These are phyloP conservation scores for Phalaenopsis aphrodite DNA, from an alignment of 106 monocot genomes.

Conservation along the genomic window DNA sequence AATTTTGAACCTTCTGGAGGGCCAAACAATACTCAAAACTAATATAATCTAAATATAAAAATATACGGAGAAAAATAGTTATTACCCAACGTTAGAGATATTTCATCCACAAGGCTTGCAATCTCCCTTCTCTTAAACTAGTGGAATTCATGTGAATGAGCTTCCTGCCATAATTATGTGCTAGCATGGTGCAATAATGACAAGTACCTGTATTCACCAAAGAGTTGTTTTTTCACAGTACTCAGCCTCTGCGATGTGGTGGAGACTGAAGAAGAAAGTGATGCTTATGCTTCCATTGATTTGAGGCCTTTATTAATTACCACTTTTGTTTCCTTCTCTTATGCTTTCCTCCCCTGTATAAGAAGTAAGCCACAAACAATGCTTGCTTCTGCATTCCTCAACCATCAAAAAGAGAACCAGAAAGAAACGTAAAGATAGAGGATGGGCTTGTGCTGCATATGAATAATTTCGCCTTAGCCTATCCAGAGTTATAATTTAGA, in stretches of 20 bases:
- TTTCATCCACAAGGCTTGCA: too few relatives aligned
- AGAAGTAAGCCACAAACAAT: constrained; percentile 1
- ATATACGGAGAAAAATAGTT: too few relatives aligned
- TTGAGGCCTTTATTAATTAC: constrained; percentile 2
- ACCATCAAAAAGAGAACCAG: not conserved
- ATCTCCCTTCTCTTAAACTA: not conserved
- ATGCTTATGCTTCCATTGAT: not conserved
- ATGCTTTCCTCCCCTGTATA: constrained; percentile 1
- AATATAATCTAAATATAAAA: too few relatives aligned
- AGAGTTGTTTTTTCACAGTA: constrained; percentile 1
- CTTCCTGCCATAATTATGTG: not conserved
- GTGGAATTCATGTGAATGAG: not conserved
- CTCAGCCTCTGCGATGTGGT: not conserved
- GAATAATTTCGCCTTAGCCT: not conserved
- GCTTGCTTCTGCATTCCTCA: not conserved
- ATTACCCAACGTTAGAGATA: too few relatives aligned
- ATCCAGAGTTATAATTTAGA: not conserved
- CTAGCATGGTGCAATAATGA: constrained; percentile 5
- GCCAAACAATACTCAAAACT: too few relatives aligned
- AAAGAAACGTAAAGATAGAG: not conserved
- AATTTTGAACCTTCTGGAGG: too few relatives aligned
- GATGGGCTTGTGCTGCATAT: not conserved
- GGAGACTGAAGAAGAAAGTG: constrained; percentile 9
- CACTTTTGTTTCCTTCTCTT: not conserved
- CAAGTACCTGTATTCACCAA: constrained; percentile 3